Evolutionary conservation across 2,329 filamentous ascomycete genomes (phyloP).

Genomic region (Exophiala xenobiotica): DNA sequence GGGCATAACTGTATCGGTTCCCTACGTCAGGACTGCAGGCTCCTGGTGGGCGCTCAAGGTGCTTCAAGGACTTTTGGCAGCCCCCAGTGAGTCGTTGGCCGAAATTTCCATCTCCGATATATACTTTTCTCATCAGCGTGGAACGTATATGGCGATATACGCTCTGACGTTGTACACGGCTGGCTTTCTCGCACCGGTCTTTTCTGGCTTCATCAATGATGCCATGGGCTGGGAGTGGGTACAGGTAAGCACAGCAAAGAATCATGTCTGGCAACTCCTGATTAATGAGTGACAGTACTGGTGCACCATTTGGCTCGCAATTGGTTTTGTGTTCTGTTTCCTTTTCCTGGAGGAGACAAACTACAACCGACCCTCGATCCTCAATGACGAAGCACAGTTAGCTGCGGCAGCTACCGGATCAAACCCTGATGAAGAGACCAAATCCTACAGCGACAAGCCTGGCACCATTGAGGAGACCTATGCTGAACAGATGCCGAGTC

Average conservation of each 20-base stretch:
- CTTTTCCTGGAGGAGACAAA: slow-evolving; percentile 26
- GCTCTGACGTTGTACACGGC: neutral
- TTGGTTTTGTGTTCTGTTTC: slow-evolving; percentile 16
- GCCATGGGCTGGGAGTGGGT: neutral
- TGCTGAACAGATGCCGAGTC: neutral
- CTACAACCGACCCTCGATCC: slow-evolving; percentile 8
- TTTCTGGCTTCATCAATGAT: neutral
- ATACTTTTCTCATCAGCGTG: slow-evolving; percentile 1
- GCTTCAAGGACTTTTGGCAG: neutral
- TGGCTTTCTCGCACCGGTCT: neutral
- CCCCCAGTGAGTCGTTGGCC: neutral
- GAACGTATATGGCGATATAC: neutral
- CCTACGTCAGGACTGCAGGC: neutral
- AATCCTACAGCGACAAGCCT: slow-evolving; percentile 5
- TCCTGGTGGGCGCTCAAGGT: neutral
- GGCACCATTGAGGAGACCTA: neutral
- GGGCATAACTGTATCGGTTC: neutral
- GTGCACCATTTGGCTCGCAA: slow-evolving; percentile 13
- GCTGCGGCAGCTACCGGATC: neutral
- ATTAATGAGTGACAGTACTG: slow-evolving; percentile 10
- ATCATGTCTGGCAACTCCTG: neutral
- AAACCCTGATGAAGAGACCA: neutral
- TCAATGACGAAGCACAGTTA: neutral
- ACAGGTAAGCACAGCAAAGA: neutral
- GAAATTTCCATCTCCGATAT: slow-evolving; percentile 1